Conservation (phyloP, 1,284 basidiomycete species). For the Ceraceosorus guamensis region DNA sequence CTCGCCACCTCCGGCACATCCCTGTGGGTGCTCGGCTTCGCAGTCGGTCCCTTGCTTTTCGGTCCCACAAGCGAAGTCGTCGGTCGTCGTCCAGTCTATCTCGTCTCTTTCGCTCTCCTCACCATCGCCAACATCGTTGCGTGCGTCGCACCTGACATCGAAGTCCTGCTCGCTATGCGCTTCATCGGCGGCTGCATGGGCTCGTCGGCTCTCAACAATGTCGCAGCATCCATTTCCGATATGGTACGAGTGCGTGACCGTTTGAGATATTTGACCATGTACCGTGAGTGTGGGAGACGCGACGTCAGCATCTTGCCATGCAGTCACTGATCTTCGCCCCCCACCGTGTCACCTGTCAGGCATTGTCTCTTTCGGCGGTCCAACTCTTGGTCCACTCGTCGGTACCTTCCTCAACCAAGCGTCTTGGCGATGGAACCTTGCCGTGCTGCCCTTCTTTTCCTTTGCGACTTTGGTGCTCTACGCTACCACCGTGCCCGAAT, state of each 20-base stretch:
- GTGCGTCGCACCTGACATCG: conserved; percentile 7
- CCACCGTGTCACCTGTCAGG: too few species aligned
- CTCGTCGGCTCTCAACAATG: conserved; percentile 11
- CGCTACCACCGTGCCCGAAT: conserved; percentile 12
- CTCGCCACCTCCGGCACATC: conserved; percentile 5
- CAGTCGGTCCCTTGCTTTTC: too few species aligned
- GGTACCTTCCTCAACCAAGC: conserved; percentile 11
- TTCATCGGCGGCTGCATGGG: conserved; percentile 11
- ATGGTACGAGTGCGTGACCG: conserved; percentile 19
- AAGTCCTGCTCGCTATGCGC: conserved; percentile 10
- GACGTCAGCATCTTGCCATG: too few species aligned
- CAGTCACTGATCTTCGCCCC: too few species aligned
- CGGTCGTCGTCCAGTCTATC: neutral
- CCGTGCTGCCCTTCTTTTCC: conserved; percentile 9
- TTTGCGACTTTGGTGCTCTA: conserved; percentile 9
- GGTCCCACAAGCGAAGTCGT: too few species aligned
- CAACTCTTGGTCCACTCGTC: conserved; percentile 11
- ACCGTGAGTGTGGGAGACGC: conserved; percentile 1
- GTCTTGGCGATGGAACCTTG: conserved; percentile 17
- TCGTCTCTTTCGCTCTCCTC: conserved; percentile 2
- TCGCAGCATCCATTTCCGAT: conserved; percentile 16
- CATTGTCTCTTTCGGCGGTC: conserved; percentile 11
- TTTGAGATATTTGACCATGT: conserved; percentile 13
- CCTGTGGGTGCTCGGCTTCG: too few species aligned
- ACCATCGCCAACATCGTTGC: conserved; percentile 12